Base-by-base conservation (phyloP, 2,329 filamentous ascomycete genomes). In the Fusarium dlaminii region DNA sequence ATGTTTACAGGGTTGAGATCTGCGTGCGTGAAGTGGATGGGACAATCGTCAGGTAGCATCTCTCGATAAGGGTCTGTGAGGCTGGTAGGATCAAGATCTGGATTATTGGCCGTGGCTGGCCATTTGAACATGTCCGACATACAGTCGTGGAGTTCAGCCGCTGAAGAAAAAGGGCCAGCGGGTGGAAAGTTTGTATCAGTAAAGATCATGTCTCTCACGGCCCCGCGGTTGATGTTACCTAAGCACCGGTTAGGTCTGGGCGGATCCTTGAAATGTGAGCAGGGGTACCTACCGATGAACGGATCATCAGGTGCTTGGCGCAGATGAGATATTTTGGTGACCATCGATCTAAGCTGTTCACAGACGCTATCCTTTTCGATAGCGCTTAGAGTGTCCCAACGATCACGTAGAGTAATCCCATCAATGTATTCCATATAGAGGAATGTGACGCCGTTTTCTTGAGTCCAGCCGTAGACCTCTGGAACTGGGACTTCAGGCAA, bases 1-100 rank as follows among this genome's bases (percentile, higher is more conserved):
- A 73, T 69, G 30, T 74, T 74, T 14, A 60, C 29, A 24, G 67
- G 70, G 24, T 72, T 57, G 1, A 77, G 52, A 43, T 75, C 74
- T 4, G 56, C 65, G 22, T 75, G 73, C 1, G 70, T 73, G 24
- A 73, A 75, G 8, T 58, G 43, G 9, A 68, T 43, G 5, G 13
- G 14, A n/a, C 48, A 39, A 30, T 63, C 49, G 29, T 68, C 63
- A 7, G 43, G 43, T 7, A 63, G 4, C 24, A 60, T 45, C 27
- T 55, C 10, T 36, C 66, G 54, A 20, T 51, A 66, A 27, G 60
- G 60, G 9, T 75, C 62, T 15, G 45, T 60, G 18, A 73, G 55
- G 8, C 54, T 22, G 5, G 49, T 22, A 36, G 37, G 42, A 13
- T 32, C 36, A 40, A 52, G 29, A 17, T 42, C 55, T 11, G 63